Evolutionary conservation across 805 yeast species (phyloP).

Genomic region (Yarrowia alimentaria): DNA sequence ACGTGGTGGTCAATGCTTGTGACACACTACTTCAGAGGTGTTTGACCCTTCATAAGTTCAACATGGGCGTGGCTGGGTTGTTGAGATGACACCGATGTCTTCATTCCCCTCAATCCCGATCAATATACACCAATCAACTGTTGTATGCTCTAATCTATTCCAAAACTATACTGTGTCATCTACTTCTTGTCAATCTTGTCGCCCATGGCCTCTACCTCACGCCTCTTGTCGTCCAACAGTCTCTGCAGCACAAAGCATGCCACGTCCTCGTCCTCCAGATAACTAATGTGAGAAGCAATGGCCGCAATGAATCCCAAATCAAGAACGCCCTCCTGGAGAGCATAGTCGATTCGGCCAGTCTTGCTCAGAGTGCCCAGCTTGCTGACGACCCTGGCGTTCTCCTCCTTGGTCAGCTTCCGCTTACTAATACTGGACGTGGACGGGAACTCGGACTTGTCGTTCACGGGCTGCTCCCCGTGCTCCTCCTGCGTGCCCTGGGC

Average conservation of each 20-base stretch:
- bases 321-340: slow-evolving; percentile 71
- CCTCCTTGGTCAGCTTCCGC: slow-evolving; percentile 31
- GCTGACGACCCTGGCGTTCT: slow-evolving; percentile 51
- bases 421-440: slow-evolving; percentile 8
- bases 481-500: neutral
- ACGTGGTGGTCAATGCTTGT: no score
- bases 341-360: slow-evolving; percentile 78
- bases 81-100: no score
- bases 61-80: no score
- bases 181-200: slow-evolving; percentile 1
- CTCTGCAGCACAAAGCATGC: slow-evolving; percentile 75
- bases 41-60: no score
- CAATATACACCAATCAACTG: no score
- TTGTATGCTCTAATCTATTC: neutral
- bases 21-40: no score
- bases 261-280: slow-evolving; percentile 82
- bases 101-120: no score
- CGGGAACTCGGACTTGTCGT: slow-evolving; percentile 2
- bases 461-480: neutral
- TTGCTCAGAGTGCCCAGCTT: slow-evolving; percentile 33
- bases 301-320: slow-evolving; percentile 80
- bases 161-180: neutral
- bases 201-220: no score
- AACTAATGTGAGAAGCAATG: slow-evolving; percentile 79
- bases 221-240: slow-evolving; percentile 29